phyloP scores from a whole-genome alignment of 768 basidiomycete species.

The Cystofilobasidium ferigula region DNA sequence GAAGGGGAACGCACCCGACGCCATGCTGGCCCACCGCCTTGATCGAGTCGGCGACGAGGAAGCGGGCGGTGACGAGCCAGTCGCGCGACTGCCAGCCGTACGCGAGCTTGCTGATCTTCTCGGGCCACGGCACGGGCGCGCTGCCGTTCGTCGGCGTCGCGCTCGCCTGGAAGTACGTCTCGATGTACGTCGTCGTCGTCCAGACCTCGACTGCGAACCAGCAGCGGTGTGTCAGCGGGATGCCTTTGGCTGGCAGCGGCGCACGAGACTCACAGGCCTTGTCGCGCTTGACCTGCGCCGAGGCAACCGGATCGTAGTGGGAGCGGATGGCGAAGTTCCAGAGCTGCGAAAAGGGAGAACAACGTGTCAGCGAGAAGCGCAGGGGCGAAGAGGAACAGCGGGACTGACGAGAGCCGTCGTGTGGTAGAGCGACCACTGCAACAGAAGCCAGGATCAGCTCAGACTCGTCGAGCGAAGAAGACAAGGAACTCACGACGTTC shows the following conservation, averaged over 20 bases:
- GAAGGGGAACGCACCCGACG: background rate
- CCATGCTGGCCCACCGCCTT: background rate
- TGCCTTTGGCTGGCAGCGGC: no score
- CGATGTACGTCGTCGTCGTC: constrained; percentile 1
- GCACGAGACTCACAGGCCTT: background rate
- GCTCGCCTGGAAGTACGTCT: background rate
- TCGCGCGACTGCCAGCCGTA: constrained; percentile 21
- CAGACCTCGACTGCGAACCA: constrained; percentile 12
- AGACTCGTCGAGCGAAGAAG: no score
- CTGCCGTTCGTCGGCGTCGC: background rate
- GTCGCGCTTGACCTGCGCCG: constrained; percentile 10
- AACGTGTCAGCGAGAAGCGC: background rate
- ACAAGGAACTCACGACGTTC: background rate
- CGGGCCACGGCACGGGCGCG: constrained; percentile 6
- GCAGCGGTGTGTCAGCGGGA: background rate
- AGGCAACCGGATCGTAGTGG: background rate
- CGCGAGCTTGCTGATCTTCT: constrained; percentile 9
- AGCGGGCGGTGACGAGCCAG: constrained; percentile 12
- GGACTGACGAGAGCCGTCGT: constrained; percentile 8
- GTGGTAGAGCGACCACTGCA: constrained; percentile 14
- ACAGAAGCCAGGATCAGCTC: no score
- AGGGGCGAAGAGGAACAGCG: background rate
- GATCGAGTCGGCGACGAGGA: constrained; percentile 19
- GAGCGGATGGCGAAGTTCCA: constrained; percentile 18
- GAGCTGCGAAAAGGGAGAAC: background rate